Evolutionary conservation across 352 stramenopile genomes (phyloP), one percentile per base, ranked within the genome.

Genomic region (Phytopythium mirpurense): DNA sequence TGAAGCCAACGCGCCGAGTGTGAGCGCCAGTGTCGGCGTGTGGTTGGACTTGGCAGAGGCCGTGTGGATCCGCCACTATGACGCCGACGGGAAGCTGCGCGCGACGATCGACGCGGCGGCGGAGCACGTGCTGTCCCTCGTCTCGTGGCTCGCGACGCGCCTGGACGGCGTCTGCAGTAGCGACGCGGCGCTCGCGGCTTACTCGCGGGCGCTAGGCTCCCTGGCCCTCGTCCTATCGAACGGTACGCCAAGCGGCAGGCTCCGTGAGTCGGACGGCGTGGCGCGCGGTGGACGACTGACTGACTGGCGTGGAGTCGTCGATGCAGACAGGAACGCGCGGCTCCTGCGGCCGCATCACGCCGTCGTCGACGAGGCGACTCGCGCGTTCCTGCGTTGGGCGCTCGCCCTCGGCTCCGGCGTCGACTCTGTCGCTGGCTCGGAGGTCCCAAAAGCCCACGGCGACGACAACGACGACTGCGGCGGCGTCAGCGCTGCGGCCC

Each of bases 31-130:
- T n/a, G 37, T 55, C 4, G 24, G 44, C 3, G 42, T 65, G 11
- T 72, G 59, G 54, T 40, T 78, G 9, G 62, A 74, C 37, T 41
- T 78, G 14, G 27, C 74, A 0, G 45, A 70, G 29, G 19, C 46
- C 19, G 49, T 78, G 11, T 78, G 68, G 68, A 31, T 72, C 16
- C 50, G 47, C n/a, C 56, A 54, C 45, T 72, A 68, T 31, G 62
- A 78, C 54, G 59, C 50, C n/a, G 59, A 70, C 36, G 68, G 65
- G 3, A 57, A 60, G 42, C 40, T 74, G 16, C 56, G 58, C 7
- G 21, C 59, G 9, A 63, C 63, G 0, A 12, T 53, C 19, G 3
- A 49, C 3, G 54, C 54, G n/a, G 31, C 64, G 23, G 21, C 72
- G 31, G 50, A 65, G 0, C 56, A 60, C 11, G 48, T 70, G 7